A percentile compares a stretch with the other conserved stretches of the same genome.
phyloP scores from a whole-genome alignment of 192 early-diverging fungal species.

The Linnemannia elongata region DNA sequence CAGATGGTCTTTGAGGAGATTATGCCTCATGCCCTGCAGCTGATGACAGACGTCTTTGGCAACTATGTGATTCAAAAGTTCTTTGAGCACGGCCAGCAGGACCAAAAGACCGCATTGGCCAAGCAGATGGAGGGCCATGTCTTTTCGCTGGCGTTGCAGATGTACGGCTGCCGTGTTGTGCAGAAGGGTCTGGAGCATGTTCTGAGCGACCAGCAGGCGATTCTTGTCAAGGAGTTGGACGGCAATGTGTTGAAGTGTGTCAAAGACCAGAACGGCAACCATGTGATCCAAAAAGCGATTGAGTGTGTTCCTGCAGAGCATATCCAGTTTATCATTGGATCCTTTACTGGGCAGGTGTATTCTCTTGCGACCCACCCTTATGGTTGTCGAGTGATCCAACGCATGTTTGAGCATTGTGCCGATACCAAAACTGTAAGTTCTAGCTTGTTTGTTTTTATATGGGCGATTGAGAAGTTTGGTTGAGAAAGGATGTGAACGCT shows the following conservation, averaged over 20 bases:
- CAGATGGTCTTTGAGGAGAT: slow-evolving; percentile 98
- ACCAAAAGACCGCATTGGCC: slow-evolving; percentile 93
- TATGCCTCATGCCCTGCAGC: slow-evolving; percentile 87
- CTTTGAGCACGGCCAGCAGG: slow-evolving; percentile 97
- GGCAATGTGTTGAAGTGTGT: slow-evolving; percentile 98
- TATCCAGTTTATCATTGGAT: slow-evolving; percentile 96
- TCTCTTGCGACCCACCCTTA: slow-evolving; percentile 97
- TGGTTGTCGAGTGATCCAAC: slow-evolving; percentile 98
- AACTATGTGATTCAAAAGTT: slow-evolving; percentile 99
- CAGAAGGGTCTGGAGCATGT: slow-evolving; percentile 98
- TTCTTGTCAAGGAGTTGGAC: slow-evolving; percentile 92
- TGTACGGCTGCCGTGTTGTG: slow-evolving; percentile 99
- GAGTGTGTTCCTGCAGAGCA: slow-evolving; percentile 94
- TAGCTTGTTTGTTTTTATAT: neutral
- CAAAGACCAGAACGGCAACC: slow-evolving; percentile 99
- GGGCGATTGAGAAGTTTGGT: neutral
- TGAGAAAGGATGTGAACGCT: neutral
- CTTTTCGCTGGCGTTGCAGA: slow-evolving; percentile 93
- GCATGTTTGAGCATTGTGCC: slow-evolving; percentile 99
- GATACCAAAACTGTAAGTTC: slow-evolving; percentile 79
- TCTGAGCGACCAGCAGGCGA: slow-evolving; percentile 89
- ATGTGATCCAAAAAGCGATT: slow-evolving; percentile 99
- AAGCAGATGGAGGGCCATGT: slow-evolving; percentile 98
- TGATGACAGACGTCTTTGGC: slow-evolving; percentile 99
- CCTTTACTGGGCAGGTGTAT: slow-evolving; percentile 97